Evolutionary conservation across 225 moss, liverwort and hornwort species (phyloP).

Genomic region (Sphagnum tenellum): DNA sequence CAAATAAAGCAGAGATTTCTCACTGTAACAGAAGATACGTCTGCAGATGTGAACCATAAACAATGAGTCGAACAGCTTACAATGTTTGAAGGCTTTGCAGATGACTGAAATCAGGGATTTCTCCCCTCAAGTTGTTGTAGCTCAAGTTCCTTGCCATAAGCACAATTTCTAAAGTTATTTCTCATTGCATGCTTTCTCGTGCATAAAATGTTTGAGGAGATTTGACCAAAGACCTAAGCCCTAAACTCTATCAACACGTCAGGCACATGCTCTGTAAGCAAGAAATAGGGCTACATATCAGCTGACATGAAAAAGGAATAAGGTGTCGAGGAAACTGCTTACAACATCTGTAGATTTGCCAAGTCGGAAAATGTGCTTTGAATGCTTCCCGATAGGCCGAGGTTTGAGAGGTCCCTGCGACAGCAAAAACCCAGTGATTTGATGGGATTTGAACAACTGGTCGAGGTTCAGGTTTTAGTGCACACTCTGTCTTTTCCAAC

Average conservation of each 20-base stretch:
- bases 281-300: neutral
- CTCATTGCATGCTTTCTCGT: no score
- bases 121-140: constrained; percentile 32
- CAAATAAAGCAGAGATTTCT: no score
- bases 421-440: no score
- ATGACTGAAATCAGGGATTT: constrained; percentile 30
- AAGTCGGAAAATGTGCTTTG: constrained; percentile 31
- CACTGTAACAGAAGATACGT: no score
- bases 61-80: constrained; percentile 28
- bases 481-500: no score
- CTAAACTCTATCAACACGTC: no score
- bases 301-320: neutral
- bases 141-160: constrained; percentile 41
- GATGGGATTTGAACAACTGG: no score
- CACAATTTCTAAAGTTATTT: no score
- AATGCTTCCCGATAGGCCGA: constrained; percentile 30
- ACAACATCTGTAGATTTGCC: constrained; percentile 39
- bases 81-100: constrained; percentile 30
- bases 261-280: no score
- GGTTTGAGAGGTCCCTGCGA: constrained; percentile 53
- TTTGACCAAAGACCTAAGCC: no score
- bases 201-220: no score
- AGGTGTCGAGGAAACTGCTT: constrained; percentile 15
- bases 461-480: no score
- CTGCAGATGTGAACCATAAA: neutral